Evolutionary conservation across 352 stramenopile species (phyloP).

Genomic region (Globisporangium rhizosaccharum): DNA sequence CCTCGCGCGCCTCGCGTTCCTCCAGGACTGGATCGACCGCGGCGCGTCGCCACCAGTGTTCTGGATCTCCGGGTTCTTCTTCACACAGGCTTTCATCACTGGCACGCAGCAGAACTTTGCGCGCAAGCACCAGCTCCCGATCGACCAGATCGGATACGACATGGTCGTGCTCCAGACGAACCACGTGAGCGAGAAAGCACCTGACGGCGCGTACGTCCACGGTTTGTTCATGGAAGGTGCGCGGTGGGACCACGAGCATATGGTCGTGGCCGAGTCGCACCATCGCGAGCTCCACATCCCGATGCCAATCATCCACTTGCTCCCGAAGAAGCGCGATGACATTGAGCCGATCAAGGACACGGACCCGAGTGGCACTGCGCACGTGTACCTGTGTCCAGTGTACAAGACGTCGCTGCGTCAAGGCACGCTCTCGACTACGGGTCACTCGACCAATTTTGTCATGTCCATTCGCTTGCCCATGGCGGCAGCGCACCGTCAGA

Average conservation of each 20-base stretch:
- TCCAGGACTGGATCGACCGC: conserved; percentile 80
- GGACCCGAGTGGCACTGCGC: conserved; percentile 82
- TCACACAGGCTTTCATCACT: conserved; percentile 93
- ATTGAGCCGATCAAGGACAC: conserved; percentile 89
- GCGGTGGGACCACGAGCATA: conserved; percentile 61
- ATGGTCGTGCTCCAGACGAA: conserved; percentile 70
- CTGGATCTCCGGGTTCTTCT: conserved; percentile 94
- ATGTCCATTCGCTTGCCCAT: conserved; percentile 93
- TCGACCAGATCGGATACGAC: conserved; percentile 89
- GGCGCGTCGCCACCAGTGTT: conserved; percentile 78
- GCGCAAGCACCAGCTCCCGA: conserved; percentile 86
- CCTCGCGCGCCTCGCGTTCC: conserved; percentile 69
- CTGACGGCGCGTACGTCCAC: conserved; percentile 86
- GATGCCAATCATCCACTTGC: conserved; percentile 84
- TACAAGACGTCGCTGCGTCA: conserved; percentile 91
- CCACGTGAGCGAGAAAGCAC: conserved; percentile 42
- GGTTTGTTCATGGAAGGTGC: conserved; percentile 91
- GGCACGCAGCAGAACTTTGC: conserved; percentile 93
- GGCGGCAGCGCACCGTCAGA: conserved; percentile 77
- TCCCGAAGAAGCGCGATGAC: conserved; percentile 72
- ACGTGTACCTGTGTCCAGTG: conserved; percentile 90
- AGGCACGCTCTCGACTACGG: conserved; percentile 90
- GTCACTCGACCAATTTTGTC: conserved; percentile 95
- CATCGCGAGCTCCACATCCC: conserved; percentile 83
- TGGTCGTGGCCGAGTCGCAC: conserved; percentile 78